Evolutionary conservation across 2,329 filamentous ascomycete genomes (phyloP).

Genomic region (Colletotrichum paranaense): DNA sequence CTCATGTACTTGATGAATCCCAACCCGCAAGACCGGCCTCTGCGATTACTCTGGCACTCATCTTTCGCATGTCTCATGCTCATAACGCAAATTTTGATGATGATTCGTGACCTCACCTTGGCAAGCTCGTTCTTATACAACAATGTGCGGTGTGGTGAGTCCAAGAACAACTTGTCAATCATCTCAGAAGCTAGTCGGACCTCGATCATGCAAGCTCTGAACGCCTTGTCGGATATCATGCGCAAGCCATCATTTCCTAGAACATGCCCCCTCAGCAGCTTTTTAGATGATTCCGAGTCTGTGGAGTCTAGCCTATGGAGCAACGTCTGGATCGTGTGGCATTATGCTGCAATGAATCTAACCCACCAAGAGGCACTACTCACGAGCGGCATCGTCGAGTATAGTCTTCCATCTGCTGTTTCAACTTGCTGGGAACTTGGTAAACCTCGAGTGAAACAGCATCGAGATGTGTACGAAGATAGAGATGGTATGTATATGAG

Average conservation of each 20-base stretch:
- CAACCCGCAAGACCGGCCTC: neutral
- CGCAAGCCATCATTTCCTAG: neutral
- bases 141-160: neutral
- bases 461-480: slow-evolving; percentile 5
- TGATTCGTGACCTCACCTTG: neutral
- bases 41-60: neutral
- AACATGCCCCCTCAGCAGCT: neutral
- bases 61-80: neutral
- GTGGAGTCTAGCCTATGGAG: neutral
- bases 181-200: slow-evolving; percentile 4
- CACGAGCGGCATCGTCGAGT: neutral
- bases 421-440: slow-evolving; percentile 10
- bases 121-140: neutral
- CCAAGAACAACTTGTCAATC: slow-evolving; percentile 4
- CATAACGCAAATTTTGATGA: slow-evolving; percentile 6
- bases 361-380: slow-evolving; percentile 2
- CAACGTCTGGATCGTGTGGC: neutral
- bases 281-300: neutral
- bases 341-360: neutral
- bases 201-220: slow-evolving; percentile 2
- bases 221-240: neutral
- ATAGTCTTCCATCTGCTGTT: neutral
- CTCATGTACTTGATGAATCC: neutral
- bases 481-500: slow-evolving; percentile 1
- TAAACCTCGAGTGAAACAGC: slow-evolving; percentile 2